Evolutionary conservation across 2,329 filamentous ascomycete genomes (phyloP), one percentile per base, ranked within the genome.

Genomic region (Trichophyton rubrum): DNA sequence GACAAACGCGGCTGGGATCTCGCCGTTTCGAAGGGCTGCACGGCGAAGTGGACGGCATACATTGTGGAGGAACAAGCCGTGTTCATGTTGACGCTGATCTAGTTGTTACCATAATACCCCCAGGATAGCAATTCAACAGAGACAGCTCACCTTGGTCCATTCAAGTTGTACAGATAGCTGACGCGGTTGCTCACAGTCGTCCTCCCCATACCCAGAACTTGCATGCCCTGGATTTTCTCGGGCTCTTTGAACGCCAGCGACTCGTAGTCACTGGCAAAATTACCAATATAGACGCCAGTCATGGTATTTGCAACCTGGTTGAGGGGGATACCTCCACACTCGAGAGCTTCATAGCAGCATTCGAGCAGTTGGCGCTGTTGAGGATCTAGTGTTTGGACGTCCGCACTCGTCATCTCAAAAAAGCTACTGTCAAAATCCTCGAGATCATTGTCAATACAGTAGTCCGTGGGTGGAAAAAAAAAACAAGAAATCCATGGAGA

Each of bases 1-100:
- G 1, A 38, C 51, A n/a, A 56, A n/a, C 13, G 24, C 24, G 17
- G 51, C 27, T n/a, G 22, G 13, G 13, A 33, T 13, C 76, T 62
- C 61, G n/a, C 60, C 60, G 24, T 13, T 38, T 1, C 56, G 60
- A 27, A 63, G 22, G 17, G 11, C 33, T 62, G 51, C n/a, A 59
- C 38, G 2, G 53, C 61, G 6, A 61, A 30, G 40, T 63, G 60
- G 5, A 63, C 4, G 0, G 61, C 60, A 13, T 17, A 17, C 45
- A 63, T n/a, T 9, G 35, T 58, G n/a, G 53, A 53, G 11, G 61
- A 63, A 27, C 61, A 63, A 5, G 61, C 61, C 2, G 61, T 63
- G 43, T 63, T 60, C 17, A 59, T 27, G 22, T 60, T 62, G n/a
- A 47, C 17, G 17, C 17, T 47, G 11, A 22, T 11, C 20, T 20